Conservation (phyloP, 805 yeast genomes). For the Priceomyces medius region DNA sequence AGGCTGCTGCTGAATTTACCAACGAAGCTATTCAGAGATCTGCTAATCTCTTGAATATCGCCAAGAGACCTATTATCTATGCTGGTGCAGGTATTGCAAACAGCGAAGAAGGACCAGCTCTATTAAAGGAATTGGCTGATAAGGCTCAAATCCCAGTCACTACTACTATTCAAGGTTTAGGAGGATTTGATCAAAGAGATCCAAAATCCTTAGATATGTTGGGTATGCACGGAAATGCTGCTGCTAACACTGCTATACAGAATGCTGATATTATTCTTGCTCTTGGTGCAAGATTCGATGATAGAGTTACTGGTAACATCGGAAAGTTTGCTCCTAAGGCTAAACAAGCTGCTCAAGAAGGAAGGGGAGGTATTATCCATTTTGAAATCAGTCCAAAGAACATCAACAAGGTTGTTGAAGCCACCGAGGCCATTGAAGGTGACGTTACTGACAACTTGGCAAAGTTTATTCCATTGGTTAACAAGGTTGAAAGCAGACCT, state of each 20-base stretch:
- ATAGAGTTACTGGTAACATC: conserved; percentile 90
- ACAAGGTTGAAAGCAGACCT: conserved; percentile 62
- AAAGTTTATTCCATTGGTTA: conserved; percentile 67
- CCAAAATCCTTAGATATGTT: conserved; percentile 90
- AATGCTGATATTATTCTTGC: conserved; percentile 91
- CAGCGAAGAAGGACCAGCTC: conserved; percentile 73
- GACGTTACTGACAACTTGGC: conserved; percentile 82
- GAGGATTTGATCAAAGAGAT: conserved; percentile 91
- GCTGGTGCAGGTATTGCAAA: conserved; percentile 91
- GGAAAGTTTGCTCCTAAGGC: conserved; percentile 93
- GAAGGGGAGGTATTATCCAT: conserved; percentile 94
- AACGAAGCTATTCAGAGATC: conserved; percentile 71
- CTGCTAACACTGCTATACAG: conserved; percentile 93
- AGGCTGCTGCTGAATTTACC: conserved; percentile 72
- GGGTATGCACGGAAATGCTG: conserved; percentile 97
- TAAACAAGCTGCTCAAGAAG: conserved; percentile 79
- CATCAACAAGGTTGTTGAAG: conserved; percentile 95
- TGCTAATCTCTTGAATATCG: conserved; percentile 73
- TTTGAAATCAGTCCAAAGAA: conserved; percentile 96
- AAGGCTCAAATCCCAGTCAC: conserved; percentile 94
- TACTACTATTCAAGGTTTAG: conserved; percentile 90
- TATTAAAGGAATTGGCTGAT: conserved; percentile 81
- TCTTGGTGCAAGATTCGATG: conserved; percentile 96
- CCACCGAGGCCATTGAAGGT: conserved; percentile 96
- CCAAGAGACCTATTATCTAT: conserved; percentile 85